Conservation (phyloP, 2,329 filamentous ascomycete genomes). For the Fusarium sp. region DNA sequence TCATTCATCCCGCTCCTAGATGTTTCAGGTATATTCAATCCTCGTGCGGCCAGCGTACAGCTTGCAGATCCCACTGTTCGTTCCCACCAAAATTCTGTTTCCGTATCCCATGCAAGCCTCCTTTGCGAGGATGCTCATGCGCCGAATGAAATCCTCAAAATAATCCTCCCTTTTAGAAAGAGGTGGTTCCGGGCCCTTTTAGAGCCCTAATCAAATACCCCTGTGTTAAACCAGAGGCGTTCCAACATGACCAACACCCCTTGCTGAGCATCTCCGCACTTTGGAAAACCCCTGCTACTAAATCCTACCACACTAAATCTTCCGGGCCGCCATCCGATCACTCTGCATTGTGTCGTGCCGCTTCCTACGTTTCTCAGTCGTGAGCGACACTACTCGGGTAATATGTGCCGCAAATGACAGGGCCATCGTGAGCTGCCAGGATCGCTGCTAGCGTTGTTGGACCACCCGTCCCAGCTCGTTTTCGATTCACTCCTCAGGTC, state of each 20-base stretch:
- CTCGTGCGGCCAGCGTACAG: slow-evolving; percentile 34
- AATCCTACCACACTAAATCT: slow-evolving; percentile 25
- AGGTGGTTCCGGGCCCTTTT: background rate
- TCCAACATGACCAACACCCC: slow-evolving; percentile 8
- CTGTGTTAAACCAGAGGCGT: slow-evolving; percentile 2
- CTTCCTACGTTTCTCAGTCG: slow-evolving; percentile 12
- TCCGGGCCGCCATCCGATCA: slow-evolving; percentile 23
- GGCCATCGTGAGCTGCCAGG: slow-evolving; percentile 11
- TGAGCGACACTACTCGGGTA: slow-evolving; percentile 4
- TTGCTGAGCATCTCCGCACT: slow-evolving; percentile 16
- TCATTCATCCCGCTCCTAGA: slow-evolving; percentile 11
- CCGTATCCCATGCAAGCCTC: slow-evolving; percentile 8
- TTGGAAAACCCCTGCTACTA: slow-evolving; percentile 14
- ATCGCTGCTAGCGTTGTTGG: slow-evolving; percentile 8
- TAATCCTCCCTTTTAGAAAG: slow-evolving; percentile 1
- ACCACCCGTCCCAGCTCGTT: slow-evolving; percentile 14
- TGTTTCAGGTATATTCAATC: slow-evolving; percentile 37
- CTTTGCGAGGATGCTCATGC: slow-evolving; percentile 9
- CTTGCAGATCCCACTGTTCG: slow-evolving; percentile 16
- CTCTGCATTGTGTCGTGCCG: slow-evolving; percentile 10
- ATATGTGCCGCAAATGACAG: slow-evolving; percentile 10
- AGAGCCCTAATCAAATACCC: slow-evolving; percentile 9
- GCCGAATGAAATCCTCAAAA: slow-evolving; percentile 25
- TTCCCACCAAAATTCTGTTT: slow-evolving; percentile 9
- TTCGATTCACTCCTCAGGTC: slow-evolving; percentile 10